Evolutionary conservation across 768 basidiomycete species (phyloP), one percentile per base, ranked within the genome.

Genomic region (Amanita polypyramis): DNA sequence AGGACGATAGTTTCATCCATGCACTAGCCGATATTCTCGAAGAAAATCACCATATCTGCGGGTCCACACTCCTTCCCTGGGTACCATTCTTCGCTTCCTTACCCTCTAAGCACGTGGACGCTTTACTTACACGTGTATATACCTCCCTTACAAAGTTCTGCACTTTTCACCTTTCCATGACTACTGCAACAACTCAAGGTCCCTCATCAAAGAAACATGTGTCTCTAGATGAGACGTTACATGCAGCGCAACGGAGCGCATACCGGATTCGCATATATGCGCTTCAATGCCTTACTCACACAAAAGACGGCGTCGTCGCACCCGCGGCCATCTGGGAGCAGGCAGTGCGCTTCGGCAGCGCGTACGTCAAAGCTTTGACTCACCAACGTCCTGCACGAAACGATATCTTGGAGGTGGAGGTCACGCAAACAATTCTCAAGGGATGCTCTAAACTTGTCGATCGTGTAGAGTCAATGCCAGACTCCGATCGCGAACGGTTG

Each of bases 311-410:
- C 25, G 67, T 74, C 32, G 55, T 75, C 21, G 70, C 75, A 40
- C 62, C 79, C 2, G 65, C 66, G 40, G 73, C 70, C 0, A 82
- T 88, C 58, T 87, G 86, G 86, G 79, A 82, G 40, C 87, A 89
- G 56, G 69, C 60, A 21, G 67, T 68, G 49, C 79, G 74, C 53
- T 76, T 69, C 56, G 67, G 69, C 17, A 66, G 59, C 11, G 60
- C 69, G n/a, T 75, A 73, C 45, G 63, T 72, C 29, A 73, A 70
- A 41, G 57, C 65, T 1, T 56, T 60, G 0, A 53, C 58, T 41
- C 34, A 50, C 10, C 54, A 25, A 23, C 41, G 21, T 23, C 15
- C 39, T 4, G 32, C 37, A 10, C 38, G n/a, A 10, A 21, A 50
- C 8, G 35, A 19, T 7, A 33, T 43, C 15, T 21, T 51, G 0